Evolutionary conservation across 352 stramenopile genomes (phyloP).

Genomic region (Phytophthora pini): DNA sequence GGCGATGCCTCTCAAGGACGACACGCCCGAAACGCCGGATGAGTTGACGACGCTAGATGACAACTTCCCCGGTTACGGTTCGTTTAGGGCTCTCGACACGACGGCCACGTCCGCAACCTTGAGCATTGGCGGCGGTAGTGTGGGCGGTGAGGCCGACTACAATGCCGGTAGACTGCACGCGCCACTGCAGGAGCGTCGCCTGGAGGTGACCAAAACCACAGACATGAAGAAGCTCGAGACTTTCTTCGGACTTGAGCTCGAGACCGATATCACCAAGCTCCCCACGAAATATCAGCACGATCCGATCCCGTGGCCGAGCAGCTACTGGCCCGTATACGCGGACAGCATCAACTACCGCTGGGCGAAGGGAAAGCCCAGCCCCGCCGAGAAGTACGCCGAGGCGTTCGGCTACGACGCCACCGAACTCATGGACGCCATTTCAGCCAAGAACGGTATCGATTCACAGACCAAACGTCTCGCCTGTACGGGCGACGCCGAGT

Average conservation of each 20-base stretch:
- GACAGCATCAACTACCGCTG: conserved; percentile 75
- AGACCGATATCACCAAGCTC: conserved; percentile 59
- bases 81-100: conserved; percentile 8
- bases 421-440: conserved; percentile 55
- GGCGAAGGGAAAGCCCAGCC: conserved; percentile 41
- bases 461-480: conserved; percentile 35
- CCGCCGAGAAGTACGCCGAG: conserved; percentile 59
- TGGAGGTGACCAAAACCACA: conserved; percentile 47
- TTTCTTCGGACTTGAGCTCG: conserved; percentile 53
- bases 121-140: conserved; percentile 2
- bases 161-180: conserved; percentile 21
- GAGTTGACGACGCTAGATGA: conserved; percentile 41
- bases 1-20: conserved; percentile 29
- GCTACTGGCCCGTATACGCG: conserved; percentile 72
- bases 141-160: conserved; percentile 12
- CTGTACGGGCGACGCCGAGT: conserved; percentile 43
- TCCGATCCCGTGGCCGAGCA: conserved; percentile 66
- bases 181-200: conserved; percentile 12
- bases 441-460: conserved; percentile 52
- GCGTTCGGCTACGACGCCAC: conserved; percentile 53
- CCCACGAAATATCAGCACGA: conserved; percentile 48
- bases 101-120: conserved; percentile 35
- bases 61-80: conserved; percentile 39
- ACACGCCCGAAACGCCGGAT: conserved; percentile 29
- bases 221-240: conserved; percentile 61